A percentile compares a stretch with the other conserved stretches of the same genome.
Conservation (phyloP, 106 monocot genomes). For the Dendrobium nobile region DNA sequence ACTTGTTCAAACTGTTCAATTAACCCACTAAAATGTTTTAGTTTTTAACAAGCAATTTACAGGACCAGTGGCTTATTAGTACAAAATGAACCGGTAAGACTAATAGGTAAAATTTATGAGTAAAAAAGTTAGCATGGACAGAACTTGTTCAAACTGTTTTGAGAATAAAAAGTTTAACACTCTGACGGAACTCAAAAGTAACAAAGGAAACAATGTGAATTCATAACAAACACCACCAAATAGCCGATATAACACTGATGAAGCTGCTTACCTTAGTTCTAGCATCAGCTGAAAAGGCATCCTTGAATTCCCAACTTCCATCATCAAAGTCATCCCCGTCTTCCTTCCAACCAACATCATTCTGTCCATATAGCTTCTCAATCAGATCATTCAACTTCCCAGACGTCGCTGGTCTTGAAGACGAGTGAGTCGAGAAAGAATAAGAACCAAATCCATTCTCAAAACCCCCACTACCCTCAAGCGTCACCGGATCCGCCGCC, state of each 20-base stretch:
- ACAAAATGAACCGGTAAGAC: neutral
- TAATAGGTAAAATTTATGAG: neutral
- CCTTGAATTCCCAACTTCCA: conserved; percentile 9
- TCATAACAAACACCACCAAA: neutral
- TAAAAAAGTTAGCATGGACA: no score
- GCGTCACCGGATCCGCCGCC: neutral
- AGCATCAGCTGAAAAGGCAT: conserved; percentile 2
- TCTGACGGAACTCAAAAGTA: neutral
- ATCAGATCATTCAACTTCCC: conserved; percentile 1
- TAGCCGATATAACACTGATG: neutral
- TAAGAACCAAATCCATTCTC: conserved; percentile 5
- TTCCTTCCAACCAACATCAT: neutral
- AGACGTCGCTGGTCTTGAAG: neutral
- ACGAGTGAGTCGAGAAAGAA: neutral
- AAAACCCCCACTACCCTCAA: neutral
- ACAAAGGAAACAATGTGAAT: neutral
- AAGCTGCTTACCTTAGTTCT: neutral
- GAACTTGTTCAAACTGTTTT: neutral
- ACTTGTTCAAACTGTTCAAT: neutral
- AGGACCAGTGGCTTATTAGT: neutral
- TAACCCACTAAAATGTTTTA: neutral
- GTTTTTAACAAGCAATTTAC: neutral
- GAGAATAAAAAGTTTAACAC: neutral
- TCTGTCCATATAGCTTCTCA: neutral
- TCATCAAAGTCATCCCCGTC: neutral